These are phyloP conservation scores for Blastobotrys terrestris DNA, from an alignment of 805 yeast genomes.

Conservation along the genomic window DNA sequence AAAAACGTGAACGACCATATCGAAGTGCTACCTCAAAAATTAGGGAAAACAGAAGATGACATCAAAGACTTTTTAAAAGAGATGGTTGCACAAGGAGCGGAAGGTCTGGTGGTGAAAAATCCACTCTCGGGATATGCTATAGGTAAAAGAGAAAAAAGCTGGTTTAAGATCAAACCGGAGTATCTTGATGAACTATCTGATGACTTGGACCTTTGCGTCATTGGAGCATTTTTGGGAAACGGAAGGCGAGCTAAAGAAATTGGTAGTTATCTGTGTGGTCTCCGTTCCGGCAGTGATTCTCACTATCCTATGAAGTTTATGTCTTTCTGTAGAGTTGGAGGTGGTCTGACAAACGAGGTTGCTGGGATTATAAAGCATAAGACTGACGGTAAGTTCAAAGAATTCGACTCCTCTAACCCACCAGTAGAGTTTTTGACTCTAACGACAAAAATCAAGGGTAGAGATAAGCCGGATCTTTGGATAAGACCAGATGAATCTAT, in stretches of 20 bases:
- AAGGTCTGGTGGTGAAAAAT: slow-evolving; percentile 77
- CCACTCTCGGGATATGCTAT: slow-evolving; percentile 51
- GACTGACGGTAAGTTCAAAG: slow-evolving; percentile 59
- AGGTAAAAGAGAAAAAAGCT: slow-evolving; percentile 53
- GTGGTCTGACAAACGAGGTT: slow-evolving; percentile 68
- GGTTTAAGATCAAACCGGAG: slow-evolving; percentile 92
- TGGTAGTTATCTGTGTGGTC: slow-evolving; percentile 66
- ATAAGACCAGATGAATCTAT: slow-evolving; percentile 71
- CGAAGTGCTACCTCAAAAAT: slow-evolving; percentile 27
- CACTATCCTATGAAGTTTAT: slow-evolving; percentile 33
- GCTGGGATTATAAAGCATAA: slow-evolving; percentile 50
- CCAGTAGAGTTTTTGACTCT: slow-evolving; percentile 29
- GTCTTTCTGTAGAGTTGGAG: slow-evolving; percentile 75
- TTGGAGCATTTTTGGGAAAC: slow-evolving; percentile 73
- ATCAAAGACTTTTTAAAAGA: slow-evolving; percentile 49
- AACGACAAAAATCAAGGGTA: slow-evolving; percentile 10
- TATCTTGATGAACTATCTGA: slow-evolving; percentile 83
- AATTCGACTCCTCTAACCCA: slow-evolving; percentile 36
- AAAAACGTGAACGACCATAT: slow-evolving; percentile 32
- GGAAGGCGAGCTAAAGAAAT: slow-evolving; percentile 39
- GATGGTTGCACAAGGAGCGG: slow-evolving; percentile 58
- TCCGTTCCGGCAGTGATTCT: slow-evolving; percentile 39
- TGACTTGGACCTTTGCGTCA: slow-evolving; percentile 68
- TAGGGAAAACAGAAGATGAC: slow-evolving; percentile 43
- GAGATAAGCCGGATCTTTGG: slow-evolving; percentile 62